Evolutionary conservation across 2,329 filamentous ascomycete species (phyloP).

Genomic region (Aspergillus tubingensis): DNA sequence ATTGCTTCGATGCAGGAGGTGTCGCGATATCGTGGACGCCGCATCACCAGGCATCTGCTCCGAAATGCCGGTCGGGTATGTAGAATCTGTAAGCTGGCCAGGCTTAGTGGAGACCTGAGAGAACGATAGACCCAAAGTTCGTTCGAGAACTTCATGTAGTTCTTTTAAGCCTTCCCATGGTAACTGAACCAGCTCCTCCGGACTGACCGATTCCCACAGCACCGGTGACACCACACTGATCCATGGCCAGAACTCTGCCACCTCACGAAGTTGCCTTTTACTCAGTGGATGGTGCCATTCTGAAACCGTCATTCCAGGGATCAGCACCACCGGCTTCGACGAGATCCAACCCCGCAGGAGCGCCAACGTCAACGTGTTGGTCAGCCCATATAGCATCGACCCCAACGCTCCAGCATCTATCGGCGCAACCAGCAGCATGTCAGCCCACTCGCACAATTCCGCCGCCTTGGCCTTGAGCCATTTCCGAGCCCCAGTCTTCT

Average conservation of each 20-base stretch:
- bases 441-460: constrained; percentile 82
- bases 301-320: constrained; percentile 83
- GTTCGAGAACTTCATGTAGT: constrained; percentile 36
- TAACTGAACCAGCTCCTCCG: constrained; percentile 50
- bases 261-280: constrained; percentile 81
- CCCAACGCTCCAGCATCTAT: constrained; percentile 82
- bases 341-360: constrained; percentile 84
- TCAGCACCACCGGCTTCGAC: constrained; percentile 78
- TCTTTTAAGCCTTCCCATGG: constrained; percentile 52
- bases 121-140: constrained; percentile 18
- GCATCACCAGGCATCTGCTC: constrained; percentile 51
- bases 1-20: constrained; percentile 25
- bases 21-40: constrained; percentile 28
- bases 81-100: constrained; percentile 5
- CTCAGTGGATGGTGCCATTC: constrained; percentile 93
- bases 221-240: constrained; percentile 78
- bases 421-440: constrained; percentile 79
- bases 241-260: constrained; percentile 84
- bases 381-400: constrained; percentile 83
- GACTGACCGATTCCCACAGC: constrained; percentile 73
- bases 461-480: constrained; percentile 47
- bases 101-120: constrained; percentile 14
- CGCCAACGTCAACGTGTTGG: constrained; percentile 77
- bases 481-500: constrained; percentile 39
- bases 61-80: constrained; percentile 8